A percentile compares a stretch with the other conserved stretches of the same genome.
phyloP scores from a whole-genome alignment of 768 basidiomycete genomes.

The Nidularia pulvinata region DNA sequence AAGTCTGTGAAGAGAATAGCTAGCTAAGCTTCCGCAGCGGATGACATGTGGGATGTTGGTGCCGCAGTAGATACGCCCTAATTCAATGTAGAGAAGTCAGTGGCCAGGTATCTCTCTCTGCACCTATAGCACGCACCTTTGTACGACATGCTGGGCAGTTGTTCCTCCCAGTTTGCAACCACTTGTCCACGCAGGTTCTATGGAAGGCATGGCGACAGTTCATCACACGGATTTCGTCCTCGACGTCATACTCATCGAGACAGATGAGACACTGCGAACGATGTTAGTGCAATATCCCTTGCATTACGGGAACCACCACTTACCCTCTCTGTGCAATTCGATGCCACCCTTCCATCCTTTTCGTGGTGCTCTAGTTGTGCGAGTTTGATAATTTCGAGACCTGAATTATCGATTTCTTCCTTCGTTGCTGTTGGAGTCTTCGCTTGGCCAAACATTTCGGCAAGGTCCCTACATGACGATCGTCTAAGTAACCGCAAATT shows the following conservation, averaged over 20 bases:
- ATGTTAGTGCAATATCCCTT: conserved; percentile 1
- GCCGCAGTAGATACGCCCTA: no score
- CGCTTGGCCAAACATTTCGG: conserved; percentile 79
- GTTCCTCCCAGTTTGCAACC: conserved; percentile 84
- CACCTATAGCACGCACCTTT: conserved; percentile 36
- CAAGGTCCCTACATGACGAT: conserved; percentile 59
- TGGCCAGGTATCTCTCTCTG: no score
- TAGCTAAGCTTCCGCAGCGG: no score
- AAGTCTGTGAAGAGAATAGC: no score
- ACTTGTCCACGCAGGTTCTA: conserved; percentile 83
- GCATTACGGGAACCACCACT: conserved; percentile 17
- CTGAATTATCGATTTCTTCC: conserved; percentile 85
- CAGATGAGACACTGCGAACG: conserved; percentile 75
- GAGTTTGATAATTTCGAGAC: conserved; percentile 73
- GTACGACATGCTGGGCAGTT: conserved; percentile 92
- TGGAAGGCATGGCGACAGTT: conserved; percentile 92
- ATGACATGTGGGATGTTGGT: no score
- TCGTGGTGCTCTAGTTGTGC: conserved; percentile 52
- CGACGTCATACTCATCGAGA: conserved; percentile 78
- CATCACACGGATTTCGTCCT: conserved; percentile 82
- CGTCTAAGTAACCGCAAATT: conserved; percentile 1
- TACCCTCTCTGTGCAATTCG: conserved; percentile 83
- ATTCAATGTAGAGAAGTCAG: no score
- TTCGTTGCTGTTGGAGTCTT: conserved; percentile 83
- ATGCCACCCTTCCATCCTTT: conserved; percentile 60